Evolutionary conservation across 1,284 basidiomycete genomes (phyloP), one percentile per base, ranked within the genome.

Genomic region (Bondarzewia mesenterica): DNA sequence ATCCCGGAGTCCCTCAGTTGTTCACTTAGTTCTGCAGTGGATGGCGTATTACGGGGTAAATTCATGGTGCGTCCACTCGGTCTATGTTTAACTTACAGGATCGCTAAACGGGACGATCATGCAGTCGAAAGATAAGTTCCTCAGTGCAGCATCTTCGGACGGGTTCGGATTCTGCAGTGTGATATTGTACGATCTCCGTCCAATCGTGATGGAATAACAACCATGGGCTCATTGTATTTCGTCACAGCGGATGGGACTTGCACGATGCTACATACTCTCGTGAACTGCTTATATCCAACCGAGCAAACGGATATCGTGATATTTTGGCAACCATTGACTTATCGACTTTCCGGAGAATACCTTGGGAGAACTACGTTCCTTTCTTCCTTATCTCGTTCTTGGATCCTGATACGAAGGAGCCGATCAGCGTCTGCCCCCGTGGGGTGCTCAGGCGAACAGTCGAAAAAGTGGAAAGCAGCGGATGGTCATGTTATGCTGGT

Each of bases 111-210:
- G 26, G 8, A 48, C 21, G 6, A 5, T 38, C 7, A 27, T 42
- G 14, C 48, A 89, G 86, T 89, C 88, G 25, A 96, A 90, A 68
- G 75, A 84, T 47, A 99, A 99, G 69, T 96, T 99, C 61, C 63
- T 98, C 25, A 86, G 84, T 43, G 85, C 89, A 0, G 87, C 77
- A n/a, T 81, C 85, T 50, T 78, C 82, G 3, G 80, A 86, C 50
- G 90, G 91, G 1, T 94, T 95, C 63, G 90, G 90, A 3, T 96
- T 95, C 70, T 93, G 90, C 67, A 89, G 87, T 55, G 90, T 95
- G 46, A 80, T 95, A 45, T 96, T 89, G 86, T 86, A 51, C 59
- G 79, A 63, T 5, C 39, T 41, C 27, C 46, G 38, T 20, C 45
- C 45, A n/a, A 0, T 41, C 20, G 22, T 14, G 18, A 15, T 25